phyloP scores from a whole-genome alignment of 441 rosid genomes.

The Dalechampia spathulata region DNA sequence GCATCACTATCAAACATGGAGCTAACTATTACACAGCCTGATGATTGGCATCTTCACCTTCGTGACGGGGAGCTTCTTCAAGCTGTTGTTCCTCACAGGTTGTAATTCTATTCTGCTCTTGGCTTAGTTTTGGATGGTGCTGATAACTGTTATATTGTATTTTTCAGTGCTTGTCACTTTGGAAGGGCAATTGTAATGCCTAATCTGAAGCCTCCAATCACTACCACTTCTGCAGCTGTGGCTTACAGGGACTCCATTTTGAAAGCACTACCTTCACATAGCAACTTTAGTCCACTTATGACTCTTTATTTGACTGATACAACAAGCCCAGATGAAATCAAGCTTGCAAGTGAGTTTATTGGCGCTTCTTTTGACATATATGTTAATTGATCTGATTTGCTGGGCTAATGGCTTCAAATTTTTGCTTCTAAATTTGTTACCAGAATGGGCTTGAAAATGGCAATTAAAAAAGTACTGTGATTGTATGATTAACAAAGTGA shows the following conservation, averaged over 20 bases:
- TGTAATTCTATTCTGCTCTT: no score
- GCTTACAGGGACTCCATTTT: slow-evolving; percentile 46
- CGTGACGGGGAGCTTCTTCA: slow-evolving; percentile 68
- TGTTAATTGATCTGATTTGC: neutral
- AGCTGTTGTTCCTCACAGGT: slow-evolving; percentile 78
- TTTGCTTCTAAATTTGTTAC: no score
- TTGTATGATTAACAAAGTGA: no score
- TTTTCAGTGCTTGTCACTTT: slow-evolving; percentile 49
- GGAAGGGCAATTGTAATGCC: slow-evolving; percentile 91
- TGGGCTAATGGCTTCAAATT: no score
- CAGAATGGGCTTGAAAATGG: no score
- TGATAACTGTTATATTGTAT: neutral
- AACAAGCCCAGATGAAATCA: slow-evolving; percentile 69
- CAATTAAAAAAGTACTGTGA: no score
- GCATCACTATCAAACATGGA: slow-evolving; percentile 40
- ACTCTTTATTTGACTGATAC: slow-evolving; percentile 78
- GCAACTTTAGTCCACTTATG: slow-evolving; percentile 70
- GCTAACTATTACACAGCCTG: slow-evolving; percentile 61
- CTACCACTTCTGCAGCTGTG: slow-evolving; percentile 66
- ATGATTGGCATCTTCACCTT: slow-evolving; percentile 96
- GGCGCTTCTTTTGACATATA: neutral
- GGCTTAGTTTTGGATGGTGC: neutral
- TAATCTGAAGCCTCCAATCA: slow-evolving; percentile 76
- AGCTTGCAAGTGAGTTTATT: slow-evolving; percentile 54
- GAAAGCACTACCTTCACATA: slow-evolving; percentile 46